phyloP scores from a whole-genome alignment of 2,329 filamentous ascomycete species.

The Neofusicoccum laricinum region DNA sequence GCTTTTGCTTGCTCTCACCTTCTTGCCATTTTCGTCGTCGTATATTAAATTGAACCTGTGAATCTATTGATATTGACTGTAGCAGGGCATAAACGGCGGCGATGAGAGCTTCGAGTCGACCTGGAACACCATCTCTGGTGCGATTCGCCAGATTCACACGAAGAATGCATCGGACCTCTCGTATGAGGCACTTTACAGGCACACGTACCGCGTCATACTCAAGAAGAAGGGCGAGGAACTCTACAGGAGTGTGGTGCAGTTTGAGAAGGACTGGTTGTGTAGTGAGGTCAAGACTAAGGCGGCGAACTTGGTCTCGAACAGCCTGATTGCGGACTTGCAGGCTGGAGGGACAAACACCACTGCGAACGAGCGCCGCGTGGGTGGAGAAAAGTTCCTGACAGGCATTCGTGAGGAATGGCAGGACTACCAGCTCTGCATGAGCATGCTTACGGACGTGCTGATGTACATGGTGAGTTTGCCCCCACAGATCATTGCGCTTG shows the following conservation, averaged over 20 bases:
- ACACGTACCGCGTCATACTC: slow-evolving; percentile 89
- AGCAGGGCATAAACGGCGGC: slow-evolving; percentile 58
- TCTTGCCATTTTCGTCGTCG: background rate
- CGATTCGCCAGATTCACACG: slow-evolving; percentile 83
- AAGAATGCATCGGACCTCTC: slow-evolving; percentile 87
- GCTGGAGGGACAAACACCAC: slow-evolving; percentile 53
- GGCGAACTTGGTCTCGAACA: slow-evolving; percentile 66
- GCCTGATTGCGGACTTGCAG: slow-evolving; percentile 57
- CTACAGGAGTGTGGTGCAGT: slow-evolving; percentile 75
- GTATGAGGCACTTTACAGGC: slow-evolving; percentile 93
- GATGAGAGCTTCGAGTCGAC: slow-evolving; percentile 78
- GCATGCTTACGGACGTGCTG: slow-evolving; percentile 92
- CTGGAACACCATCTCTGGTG: slow-evolving; percentile 74
- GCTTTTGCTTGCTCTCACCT: background rate
- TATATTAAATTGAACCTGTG: too few species aligned
- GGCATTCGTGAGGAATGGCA: slow-evolving; percentile 78
- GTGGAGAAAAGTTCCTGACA: slow-evolving; percentile 79
- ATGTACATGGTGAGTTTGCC: slow-evolving; percentile 76
- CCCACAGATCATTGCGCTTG: background rate
- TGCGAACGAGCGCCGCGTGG: slow-evolving; percentile 73
- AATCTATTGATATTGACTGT: background rate
- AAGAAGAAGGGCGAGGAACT: slow-evolving; percentile 80
- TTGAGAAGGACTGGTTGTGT: slow-evolving; percentile 79
- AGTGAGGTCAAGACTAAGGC: slow-evolving; percentile 71
- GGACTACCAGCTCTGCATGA: slow-evolving; percentile 88